Conservation (phyloP, 2,329 filamentous ascomycete species). For the Microcyclosporella mali region DNA sequence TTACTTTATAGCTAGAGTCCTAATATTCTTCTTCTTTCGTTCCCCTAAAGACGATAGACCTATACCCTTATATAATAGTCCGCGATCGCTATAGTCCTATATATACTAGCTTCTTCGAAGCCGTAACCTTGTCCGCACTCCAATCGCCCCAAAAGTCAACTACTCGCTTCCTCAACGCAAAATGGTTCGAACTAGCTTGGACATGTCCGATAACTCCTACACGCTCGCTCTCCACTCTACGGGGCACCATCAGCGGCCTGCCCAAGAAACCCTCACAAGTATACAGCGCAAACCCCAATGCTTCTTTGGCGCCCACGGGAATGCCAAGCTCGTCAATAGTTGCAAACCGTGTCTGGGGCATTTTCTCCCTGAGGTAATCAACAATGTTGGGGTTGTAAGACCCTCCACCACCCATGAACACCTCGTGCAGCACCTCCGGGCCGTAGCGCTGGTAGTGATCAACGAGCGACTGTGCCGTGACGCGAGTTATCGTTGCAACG, state of each 20-base stretch:
- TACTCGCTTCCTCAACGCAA: not conserved
- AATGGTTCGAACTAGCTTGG: constrained; percentile 1
- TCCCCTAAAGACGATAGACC: not conserved
- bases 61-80: not conserved
- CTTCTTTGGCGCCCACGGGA: constrained; percentile 53
- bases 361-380: constrained; percentile 45
- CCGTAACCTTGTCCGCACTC: not conserved
- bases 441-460: constrained; percentile 20
- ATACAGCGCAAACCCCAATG: constrained; percentile 56
- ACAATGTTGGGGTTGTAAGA: constrained; percentile 55
- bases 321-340: constrained; percentile 55
- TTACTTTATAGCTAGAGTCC: not conserved
- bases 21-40: not conserved
- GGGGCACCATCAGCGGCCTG: constrained; percentile 25
- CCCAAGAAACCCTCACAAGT: constrained; percentile 55
- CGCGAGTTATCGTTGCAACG: constrained; percentile 24
- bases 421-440: constrained; percentile 36
- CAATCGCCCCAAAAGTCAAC: constrained; percentile 3
- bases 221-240: not conserved
- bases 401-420: constrained; percentile 58
- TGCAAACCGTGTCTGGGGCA: constrained; percentile 45
- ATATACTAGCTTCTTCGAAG: not conserved
- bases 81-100: not conserved
- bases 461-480: constrained; percentile 21
- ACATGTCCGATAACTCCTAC: constrained; percentile 1